Evolutionary conservation across 352 stramenopile species (phyloP), one percentile per base, ranked within the genome.

Genomic region (Globisporangium rhizosaccharum): DNA sequence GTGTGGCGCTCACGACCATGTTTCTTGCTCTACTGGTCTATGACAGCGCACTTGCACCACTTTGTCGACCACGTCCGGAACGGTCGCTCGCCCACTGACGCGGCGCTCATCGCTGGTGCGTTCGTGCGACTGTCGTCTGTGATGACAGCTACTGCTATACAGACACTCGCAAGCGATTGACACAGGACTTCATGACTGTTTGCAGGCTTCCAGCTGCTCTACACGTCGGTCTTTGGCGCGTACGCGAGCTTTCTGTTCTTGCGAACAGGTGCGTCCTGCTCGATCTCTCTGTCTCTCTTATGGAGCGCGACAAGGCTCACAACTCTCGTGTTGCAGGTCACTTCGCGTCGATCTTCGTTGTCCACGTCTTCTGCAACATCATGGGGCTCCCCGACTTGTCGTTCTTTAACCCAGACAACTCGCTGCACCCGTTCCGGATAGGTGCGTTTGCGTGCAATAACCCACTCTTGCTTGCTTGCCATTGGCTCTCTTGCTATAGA

Each of bases 211-310:
- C 96, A 98, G 79, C 86, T 98, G 53, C 68, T 90, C 37, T 98
- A 98, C 69, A 98, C 96, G n/a, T 96, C 83, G 6, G 67, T 98
- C 17, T 98, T 98, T 78, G 96, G 96, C 57, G 86, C 87, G 5
- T 98, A 98, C 69, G 88, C 85, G n/a, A 95, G 89, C 2, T 97
- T 97, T 70, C 63, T 96, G 44, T 98, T 94, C 68, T 63, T 98
- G 44, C 77, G 90, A 71, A 98, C 92, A 57, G 88, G 82, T 82
- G 76, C 12, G 63, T 33, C 20, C 7, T 44, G 1, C 50, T 6
- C 33, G 33, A 10, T 39, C 7, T 39, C 33, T 26, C 26, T 23
- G 14, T 6, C 30, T 15, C 26, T 54, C 1, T 45, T 17, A 23
- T 54, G 30, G 1, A 3, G 59, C 25, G 39, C 25, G 39, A 2